phyloP scores from a whole-genome alignment of 805 yeast genomes.

The Ogataea zsoltii region DNA sequence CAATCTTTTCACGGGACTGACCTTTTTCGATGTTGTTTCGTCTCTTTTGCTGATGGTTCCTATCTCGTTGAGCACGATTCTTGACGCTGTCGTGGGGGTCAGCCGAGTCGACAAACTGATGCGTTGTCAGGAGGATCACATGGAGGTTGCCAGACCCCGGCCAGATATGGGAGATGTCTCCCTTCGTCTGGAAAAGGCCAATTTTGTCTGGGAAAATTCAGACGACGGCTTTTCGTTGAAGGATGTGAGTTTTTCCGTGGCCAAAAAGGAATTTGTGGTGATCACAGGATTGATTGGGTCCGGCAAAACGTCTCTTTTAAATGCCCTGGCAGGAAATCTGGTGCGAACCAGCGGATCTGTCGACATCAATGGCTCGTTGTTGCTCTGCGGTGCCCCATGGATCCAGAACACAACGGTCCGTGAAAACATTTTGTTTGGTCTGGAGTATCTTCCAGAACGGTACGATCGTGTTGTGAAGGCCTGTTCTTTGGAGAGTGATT shows the following conservation, averaged over 20 bases:
- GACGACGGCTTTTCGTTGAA: conserved; percentile 31
- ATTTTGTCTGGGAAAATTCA: conserved; percentile 66
- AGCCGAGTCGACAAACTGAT: conserved; percentile 56
- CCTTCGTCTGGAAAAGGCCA: conserved; percentile 50
- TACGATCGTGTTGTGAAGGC: conserved; percentile 58
- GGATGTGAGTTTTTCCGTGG: conserved; percentile 52
- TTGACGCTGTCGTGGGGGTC: conserved; percentile 64
- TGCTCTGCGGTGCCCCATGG: conserved; percentile 63
- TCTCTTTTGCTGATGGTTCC: conserved; percentile 67
- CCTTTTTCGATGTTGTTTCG: conserved; percentile 61
- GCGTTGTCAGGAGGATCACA: conserved; percentile 29
- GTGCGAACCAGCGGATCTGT: conserved; percentile 50
- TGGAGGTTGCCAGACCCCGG: neutral
- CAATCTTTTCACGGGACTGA: conserved; percentile 63
- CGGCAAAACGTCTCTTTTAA: conserved; percentile 73
- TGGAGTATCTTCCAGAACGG: conserved; percentile 42
- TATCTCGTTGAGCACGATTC: conserved; percentile 60
- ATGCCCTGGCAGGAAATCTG: conserved; percentile 73
- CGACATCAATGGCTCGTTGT: conserved; percentile 51
- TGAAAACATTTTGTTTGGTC: conserved; percentile 73
- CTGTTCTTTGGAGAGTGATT: conserved; percentile 67
- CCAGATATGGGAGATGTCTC: conserved; percentile 34
- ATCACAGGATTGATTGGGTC: conserved; percentile 80
- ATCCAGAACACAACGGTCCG: conserved; percentile 75
- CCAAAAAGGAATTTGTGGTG: conserved; percentile 68